phyloP scores from a whole-genome alignment of 148 eudicot genomes.

The Rhododendron griersonianum region DNA sequence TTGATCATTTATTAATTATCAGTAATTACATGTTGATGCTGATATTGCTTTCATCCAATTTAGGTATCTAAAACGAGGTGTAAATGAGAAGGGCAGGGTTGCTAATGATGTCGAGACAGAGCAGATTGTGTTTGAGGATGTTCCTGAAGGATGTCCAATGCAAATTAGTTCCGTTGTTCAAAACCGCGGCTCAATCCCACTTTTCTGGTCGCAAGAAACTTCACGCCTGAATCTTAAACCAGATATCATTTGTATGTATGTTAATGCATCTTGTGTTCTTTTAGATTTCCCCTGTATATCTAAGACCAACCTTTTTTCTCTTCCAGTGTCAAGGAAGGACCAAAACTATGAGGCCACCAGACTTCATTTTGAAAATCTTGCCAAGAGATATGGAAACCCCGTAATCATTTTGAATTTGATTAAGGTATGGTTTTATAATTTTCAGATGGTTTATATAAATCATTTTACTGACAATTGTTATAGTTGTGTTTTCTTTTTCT shows the following conservation, averaged over 20 bases:
- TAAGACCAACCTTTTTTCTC: conserved; percentile 15
- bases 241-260: conserved; percentile 71
- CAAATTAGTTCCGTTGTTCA: conserved; percentile 88
- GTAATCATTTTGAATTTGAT: conserved; percentile 88
- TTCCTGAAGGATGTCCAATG: conserved; percentile 58
- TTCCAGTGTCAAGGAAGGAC: conserved; percentile 76
- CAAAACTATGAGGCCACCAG: conserved; percentile 82
- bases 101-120: conserved; percentile 98
- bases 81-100: conserved; percentile 85
- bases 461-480: neutral
- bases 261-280: neutral
- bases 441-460: neutral
- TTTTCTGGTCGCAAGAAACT: conserved; percentile 97
- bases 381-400: conserved; percentile 85
- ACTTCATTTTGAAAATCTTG: conserved; percentile 92
- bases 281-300: neutral
- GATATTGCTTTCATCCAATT: conserved; percentile 7
- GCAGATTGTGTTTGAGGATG: conserved; percentile 83
- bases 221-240: conserved; percentile 90
- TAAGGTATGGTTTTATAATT: conserved; percentile 43
- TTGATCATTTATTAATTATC: neutral
- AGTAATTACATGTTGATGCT: neutral
- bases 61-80: conserved; percentile 90
- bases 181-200: conserved; percentile 95
- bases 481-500: neutral